Evolutionary conservation across 805 yeast species (phyloP), one percentile per base, ranked within the genome.

Genomic region (Pichia eremophila): DNA sequence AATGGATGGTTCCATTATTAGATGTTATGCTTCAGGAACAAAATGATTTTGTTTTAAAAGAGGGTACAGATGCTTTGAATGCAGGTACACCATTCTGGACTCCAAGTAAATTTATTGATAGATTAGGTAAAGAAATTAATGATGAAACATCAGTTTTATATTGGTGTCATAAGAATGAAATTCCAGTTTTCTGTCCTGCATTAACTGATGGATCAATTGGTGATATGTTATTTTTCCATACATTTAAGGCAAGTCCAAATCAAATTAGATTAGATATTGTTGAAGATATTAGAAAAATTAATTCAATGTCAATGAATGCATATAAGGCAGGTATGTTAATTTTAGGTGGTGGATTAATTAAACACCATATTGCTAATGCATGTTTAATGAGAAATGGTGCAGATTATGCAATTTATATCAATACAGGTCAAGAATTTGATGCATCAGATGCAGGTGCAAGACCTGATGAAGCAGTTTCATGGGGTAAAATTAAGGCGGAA

Each of bases 361-460:
- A 93, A 70, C 99, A 93, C 65, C 99, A 93, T 64, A 93, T 93
- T 57, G 90, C 95, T 59, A 93, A 93, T 62, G 99, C 99, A 14
- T 91, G 98, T 64, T 73, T 93, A 57, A 93, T 93, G 99, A 84
- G 99, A 73, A 95, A 93, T 59, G 99, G 99, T 60, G 99, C 99
- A 22, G 99, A 93, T 65, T 88, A 83, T 63, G 98, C 99, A 7
- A 96, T 93, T 18, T 93, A 79, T 68, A 91, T 93, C 64, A 93
- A 93, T 68, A 93, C 99, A 15, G 99, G 96, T 42, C 98, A 93
- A 69, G 99, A 93, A 65, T 93, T 89, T 59, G 99, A 93, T 63
- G 99, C 99, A 42, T 87, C 96, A 25, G 99, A 93, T 66, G 98
- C 99, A 11, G 99, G 99, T 54, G 99, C 99, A 7, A 79, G 99